A percentile compares a stretch with the other conserved stretches of the same genome.
These are phyloP conservation scores for Fragaria nilgerrensis DNA, from an alignment of 306 rosid species.

Conservation along the genomic window DNA sequence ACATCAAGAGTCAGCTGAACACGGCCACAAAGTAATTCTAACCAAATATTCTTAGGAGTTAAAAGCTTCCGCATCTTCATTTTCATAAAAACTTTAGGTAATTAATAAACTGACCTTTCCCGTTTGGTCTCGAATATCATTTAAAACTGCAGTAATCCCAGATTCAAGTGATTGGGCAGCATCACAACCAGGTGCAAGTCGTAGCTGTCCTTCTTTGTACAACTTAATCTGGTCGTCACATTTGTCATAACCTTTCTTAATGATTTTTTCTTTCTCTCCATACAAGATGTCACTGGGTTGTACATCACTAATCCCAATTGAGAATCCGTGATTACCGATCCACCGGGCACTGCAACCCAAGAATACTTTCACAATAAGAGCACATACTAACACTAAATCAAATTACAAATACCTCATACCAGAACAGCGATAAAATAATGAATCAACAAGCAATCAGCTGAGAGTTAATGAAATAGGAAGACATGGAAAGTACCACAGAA, in stretches of 20 bases:
- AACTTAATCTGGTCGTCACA: conserved; percentile 58
- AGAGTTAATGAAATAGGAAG: background rate
- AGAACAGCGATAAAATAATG: background rate
- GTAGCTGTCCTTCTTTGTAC: conserved; percentile 64
- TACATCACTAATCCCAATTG: conserved; percentile 95
- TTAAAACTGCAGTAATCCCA: conserved; percentile 52
- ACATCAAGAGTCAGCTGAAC: background rate
- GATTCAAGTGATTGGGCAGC: conserved; percentile 88
- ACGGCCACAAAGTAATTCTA: background rate
- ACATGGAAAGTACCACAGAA: background rate
- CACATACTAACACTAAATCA: conserved; percentile 17
- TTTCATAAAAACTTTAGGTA: background rate
- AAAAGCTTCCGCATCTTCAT: background rate
- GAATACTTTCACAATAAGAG: conserved; percentile 23
- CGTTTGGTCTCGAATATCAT: conserved; percentile 57
- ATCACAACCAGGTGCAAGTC: conserved; percentile 81
- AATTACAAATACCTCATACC: background rate
- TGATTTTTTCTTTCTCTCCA: conserved; percentile 48
- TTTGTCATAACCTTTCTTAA: conserved; percentile 46
- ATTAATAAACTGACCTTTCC: conserved; percentile 52
- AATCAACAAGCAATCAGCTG: conserved; percentile 1
- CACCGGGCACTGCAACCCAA: conserved; percentile 81
- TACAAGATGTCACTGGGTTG: conserved; percentile 67
- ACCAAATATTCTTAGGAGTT: background rate
- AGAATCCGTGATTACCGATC: conserved; percentile 97